Conservation (phyloP, 345 rosid species). For the Murraya paniculata region DNA sequence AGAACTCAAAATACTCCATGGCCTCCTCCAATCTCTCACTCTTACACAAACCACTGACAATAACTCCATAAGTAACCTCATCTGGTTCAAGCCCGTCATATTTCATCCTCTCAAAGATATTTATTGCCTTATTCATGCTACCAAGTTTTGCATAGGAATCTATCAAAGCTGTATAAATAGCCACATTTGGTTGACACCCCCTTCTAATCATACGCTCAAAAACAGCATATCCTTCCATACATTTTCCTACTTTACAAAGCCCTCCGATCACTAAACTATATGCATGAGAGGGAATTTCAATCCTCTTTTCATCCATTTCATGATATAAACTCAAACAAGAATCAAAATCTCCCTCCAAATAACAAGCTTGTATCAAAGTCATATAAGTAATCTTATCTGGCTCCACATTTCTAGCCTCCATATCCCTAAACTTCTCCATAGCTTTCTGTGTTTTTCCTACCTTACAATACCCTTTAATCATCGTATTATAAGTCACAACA, state of each 20-base stretch:
- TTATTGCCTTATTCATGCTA: constrained; percentile 58
- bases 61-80: constrained; percentile 67
- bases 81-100: constrained; percentile 62
- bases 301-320: constrained; percentile 78
- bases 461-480: constrained; percentile 85
- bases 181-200: constrained; percentile 64
- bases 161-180: constrained; percentile 73
- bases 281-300: constrained; percentile 72
- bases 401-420: constrained; percentile 62
- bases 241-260: constrained; percentile 72
- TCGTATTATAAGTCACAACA: constrained; percentile 69
- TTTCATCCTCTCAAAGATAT: constrained; percentile 77
- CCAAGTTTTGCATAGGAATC: constrained; percentile 74
- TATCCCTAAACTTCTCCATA: constrained; percentile 51
- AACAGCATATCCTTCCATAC: constrained; percentile 63
- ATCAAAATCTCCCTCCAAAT: constrained; percentile 62
- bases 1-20: constrained; percentile 42
- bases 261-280: constrained; percentile 81
- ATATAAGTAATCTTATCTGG: constrained; percentile 82
- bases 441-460: constrained; percentile 67
- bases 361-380: constrained; percentile 82
- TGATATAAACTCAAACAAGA: constrained; percentile 70
- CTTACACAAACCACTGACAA: constrained; percentile 75
- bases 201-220: constrained; percentile 60
- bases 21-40: constrained; percentile 78